These are phyloP conservation scores for Blastocrithidia nonstop DNA, from an alignment of 208 protist genomes.

Conservation along the genomic window DNA sequence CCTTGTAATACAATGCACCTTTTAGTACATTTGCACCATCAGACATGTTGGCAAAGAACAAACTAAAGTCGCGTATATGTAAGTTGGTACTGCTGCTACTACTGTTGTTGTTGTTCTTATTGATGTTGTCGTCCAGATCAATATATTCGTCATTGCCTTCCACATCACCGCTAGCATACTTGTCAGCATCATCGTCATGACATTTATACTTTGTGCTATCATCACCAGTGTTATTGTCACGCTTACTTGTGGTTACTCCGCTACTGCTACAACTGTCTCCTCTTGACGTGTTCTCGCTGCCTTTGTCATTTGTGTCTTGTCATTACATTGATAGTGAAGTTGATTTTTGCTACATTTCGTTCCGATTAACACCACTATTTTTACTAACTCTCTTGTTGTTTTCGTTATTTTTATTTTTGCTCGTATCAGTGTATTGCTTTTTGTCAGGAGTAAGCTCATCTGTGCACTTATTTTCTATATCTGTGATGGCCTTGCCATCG, in stretches of 20 bases:
- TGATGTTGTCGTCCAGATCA: background rate
- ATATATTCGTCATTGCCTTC: background rate
- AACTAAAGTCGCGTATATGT: conserved; percentile 19
- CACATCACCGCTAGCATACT: background rate
- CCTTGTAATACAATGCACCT: conserved; percentile 60
- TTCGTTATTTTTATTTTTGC: no score
- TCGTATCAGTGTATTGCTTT: no score
- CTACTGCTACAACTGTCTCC: no score
- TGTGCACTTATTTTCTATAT: conserved; percentile 2
- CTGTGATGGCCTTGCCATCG: conserved; percentile 7
- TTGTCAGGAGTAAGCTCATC: no score
- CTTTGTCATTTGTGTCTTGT: no score
- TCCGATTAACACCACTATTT: no score
- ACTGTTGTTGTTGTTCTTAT: background rate
- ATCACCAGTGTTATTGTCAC: background rate
- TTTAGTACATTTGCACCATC: conserved; percentile 53
- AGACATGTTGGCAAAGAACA: conserved; percentile 37
- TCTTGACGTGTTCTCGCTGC: no score
- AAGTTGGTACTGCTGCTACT: background rate
- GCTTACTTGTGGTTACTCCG: background rate
- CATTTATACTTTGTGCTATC: background rate
- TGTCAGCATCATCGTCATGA: background rate
- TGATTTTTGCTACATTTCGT: no score
- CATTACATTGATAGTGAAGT: no score
- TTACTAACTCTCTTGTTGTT: no score